phyloP scores from a whole-genome alignment of 441 rosid genomes.

The Jatropha multifida region DNA sequence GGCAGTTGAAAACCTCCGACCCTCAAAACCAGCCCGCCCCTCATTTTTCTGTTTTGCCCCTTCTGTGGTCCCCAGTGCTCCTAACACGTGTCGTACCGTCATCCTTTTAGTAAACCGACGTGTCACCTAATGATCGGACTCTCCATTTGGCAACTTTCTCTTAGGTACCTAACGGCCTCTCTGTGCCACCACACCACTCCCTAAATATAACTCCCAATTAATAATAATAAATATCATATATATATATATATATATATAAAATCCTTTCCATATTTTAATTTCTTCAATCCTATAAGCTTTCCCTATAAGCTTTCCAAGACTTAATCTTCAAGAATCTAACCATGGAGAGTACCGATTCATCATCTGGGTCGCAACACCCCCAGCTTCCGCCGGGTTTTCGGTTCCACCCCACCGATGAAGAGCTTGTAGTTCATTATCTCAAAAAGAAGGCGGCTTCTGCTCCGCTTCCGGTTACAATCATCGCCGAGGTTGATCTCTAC shows the following conservation, averaged over 20 bases:
- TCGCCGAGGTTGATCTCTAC: slow-evolving; percentile 93
- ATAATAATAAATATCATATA: too few relatives aligned
- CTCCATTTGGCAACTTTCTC: slow-evolving; percentile 28
- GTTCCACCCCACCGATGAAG: slow-evolving; percentile 95
- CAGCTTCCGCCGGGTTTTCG: slow-evolving; percentile 94
- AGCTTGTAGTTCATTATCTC: slow-evolving; percentile 87
- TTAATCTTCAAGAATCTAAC: background rate
- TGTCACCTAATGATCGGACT: slow-evolving; percentile 31
- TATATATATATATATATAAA: too few relatives aligned
- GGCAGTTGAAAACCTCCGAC: slow-evolving; percentile 52
- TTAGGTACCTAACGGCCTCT: slow-evolving; percentile 21
- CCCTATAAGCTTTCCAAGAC: too few relatives aligned
- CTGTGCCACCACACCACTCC: slow-evolving; percentile 1
- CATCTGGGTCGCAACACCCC: slow-evolving; percentile 53
- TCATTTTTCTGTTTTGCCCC: slow-evolving; percentile 29
- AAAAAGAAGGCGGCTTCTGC: slow-evolving; percentile 71
- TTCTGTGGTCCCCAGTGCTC: slow-evolving; percentile 38
- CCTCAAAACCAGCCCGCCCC: slow-evolving; percentile 43
- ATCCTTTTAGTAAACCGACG: slow-evolving; percentile 16
- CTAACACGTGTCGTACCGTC: slow-evolving; percentile 43
- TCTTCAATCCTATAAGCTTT: too few relatives aligned
- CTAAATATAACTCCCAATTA: background rate
- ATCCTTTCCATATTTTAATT: too few relatives aligned
- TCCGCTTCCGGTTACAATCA: slow-evolving; percentile 78
- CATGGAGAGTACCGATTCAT: slow-evolving; percentile 69